A percentile compares a stretch with the other conserved stretches of the same genome.
Conservation (phyloP, 2,329 filamentous ascomycete genomes). For the Microdochium paspali region DNA sequence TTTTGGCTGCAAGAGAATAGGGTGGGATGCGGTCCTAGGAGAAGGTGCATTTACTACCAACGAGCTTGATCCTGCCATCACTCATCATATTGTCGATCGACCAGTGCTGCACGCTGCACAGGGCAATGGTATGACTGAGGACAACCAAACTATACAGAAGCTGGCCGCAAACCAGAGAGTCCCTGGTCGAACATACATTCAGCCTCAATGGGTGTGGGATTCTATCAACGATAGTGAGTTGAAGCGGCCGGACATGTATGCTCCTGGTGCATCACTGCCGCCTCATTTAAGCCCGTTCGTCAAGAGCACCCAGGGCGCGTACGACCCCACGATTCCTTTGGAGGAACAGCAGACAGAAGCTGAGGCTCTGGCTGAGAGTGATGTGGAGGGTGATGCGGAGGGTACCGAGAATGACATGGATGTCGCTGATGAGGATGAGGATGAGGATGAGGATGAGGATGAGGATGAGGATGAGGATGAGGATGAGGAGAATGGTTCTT, state of each 20-base stretch:
- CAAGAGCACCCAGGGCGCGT: conserved; percentile 74
- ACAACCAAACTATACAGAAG: conserved; percentile 54
- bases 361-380: conserved; percentile 66
- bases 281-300: conserved; percentile 96
- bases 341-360: conserved; percentile 82
- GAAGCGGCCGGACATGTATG: conserved; percentile 78
- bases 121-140: conserved; percentile 39
- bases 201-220: conserved; percentile 99
- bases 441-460: conserved; percentile 32
- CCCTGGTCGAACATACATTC: conserved; percentile 85
- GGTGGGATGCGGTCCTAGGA: conserved; percentile 86
- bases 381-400: conserved; percentile 39
- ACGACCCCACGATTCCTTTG: conserved; percentile 80
- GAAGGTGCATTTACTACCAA: conserved; percentile 88
- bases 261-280: conserved; percentile 79
- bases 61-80: conserved; percentile 80
- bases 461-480: conserved; percentile 23
- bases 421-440: conserved; percentile 36
- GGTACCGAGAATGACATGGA: conserved; percentile 39
- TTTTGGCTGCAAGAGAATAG: conserved; percentile 92
- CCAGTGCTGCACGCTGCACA: conserved; percentile 59
- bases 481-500: conserved; percentile 31
- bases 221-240: conserved; percentile 87
- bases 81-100: conserved; percentile 91
- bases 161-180: conserved; percentile 60